Base-by-base conservation (phyloP, 331 rosid species). In the Malus hybrid region DNA sequence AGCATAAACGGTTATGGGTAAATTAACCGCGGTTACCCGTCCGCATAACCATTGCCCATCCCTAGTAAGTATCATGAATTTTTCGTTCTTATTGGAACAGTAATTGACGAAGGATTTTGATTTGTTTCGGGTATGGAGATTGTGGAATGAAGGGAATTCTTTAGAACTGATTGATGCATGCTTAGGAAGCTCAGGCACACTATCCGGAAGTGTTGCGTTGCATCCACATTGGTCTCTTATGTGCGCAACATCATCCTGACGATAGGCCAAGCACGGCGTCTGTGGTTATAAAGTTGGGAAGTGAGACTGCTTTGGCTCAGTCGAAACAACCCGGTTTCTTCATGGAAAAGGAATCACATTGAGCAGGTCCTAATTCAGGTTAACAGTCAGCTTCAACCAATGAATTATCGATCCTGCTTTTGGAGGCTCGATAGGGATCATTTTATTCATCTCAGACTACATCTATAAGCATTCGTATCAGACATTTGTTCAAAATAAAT, bases 241-340 rank as follows among this genome's bases (percentile, higher is more conserved):
- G 66, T 1, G 36, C 3, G 66, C 66, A 62, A 62, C 66, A 85
- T 16, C 42, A 80, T 68, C 92, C 91, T 18, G 81, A 78, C 46
- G 89, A 62, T 14, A 62, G 66, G 33, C 66, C 36, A 28, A 62
- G 36, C 66, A 62, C 7, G n/a, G n/a, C 88, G 26, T 60, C 71
- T 72, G 88, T 82, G 34, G 66, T 90, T 6, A 53, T 85, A 53
- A 87, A 87, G 96, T 64, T 90, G 55, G 80, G 75, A 3, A 84
- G 89, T 69, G 87, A 88, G 36, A 66, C 29, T 73, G 69, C 78
- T 36, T 78, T 92, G 66, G 81, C 87, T 61, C 79, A 84, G 39
- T 88, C 96, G 3, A 87, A 90, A 80, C 84, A 64, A 15, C 96
- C 97, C 10, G 82, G 88, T 55, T 90, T 78, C 80, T 77, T 79